phyloP scores from a whole-genome alignment of 805 yeast species.

The Candida michaelii region DNA sequence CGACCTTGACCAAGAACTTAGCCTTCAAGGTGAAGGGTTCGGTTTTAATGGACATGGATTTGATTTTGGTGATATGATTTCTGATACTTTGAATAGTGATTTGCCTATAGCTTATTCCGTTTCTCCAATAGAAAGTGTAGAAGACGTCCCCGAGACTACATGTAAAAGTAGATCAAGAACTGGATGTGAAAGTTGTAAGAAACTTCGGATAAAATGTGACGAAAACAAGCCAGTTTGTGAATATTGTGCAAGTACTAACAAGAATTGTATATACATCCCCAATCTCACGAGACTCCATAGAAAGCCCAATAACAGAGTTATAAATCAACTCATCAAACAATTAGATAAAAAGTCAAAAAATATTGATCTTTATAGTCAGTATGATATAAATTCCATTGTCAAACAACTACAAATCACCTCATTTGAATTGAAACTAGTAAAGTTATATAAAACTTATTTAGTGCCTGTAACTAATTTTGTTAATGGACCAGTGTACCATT shows the following conservation, averaged over 20 bases:
- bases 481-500: conserved; percentile 4
- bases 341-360: not conserved
- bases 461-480: conserved; percentile 4
- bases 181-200: conserved; percentile 65
- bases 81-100: too few relatives aligned
- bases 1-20: too few relatives aligned
- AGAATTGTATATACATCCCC: conserved; percentile 8
- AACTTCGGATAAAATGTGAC: conserved; percentile 50
- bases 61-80: too few relatives aligned
- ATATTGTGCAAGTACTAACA: conserved; percentile 11
- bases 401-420: conserved; percentile 2
- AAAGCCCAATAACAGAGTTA: conserved; percentile 1
- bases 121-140: not conserved
- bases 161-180: conserved; percentile 26
- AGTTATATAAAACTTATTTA: conserved; percentile 2
- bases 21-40: too few relatives aligned
- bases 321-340: conserved; percentile 6
- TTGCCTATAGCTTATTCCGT: too few relatives aligned
- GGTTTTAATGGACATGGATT: too few relatives aligned
- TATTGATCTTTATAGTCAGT: not conserved
- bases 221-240: conserved; percentile 14
- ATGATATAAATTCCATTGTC: conserved; percentile 1
- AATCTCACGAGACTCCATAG: not conserved
- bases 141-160: not conserved
- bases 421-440: conserved; percentile 12